Conservation (phyloP, 1,284 basidiomycete species). For the Amylostereum areolatum region DNA sequence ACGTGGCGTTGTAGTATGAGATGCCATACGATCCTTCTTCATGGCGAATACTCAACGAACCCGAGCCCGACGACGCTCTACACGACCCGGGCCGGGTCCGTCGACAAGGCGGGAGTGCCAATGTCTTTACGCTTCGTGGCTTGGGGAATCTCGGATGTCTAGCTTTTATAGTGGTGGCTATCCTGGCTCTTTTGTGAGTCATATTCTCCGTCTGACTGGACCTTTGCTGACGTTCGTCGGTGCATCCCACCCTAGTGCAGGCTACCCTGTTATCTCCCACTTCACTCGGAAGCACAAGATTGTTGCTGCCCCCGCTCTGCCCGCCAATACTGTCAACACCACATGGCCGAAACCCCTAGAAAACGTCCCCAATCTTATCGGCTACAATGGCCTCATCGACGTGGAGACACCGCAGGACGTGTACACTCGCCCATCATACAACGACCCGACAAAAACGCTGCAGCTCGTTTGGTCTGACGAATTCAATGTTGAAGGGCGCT, state of each 20-base stretch:
- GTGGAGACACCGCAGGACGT: slow-evolving; percentile 26
- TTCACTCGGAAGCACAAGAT: slow-evolving; percentile 16
- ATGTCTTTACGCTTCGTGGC: slow-evolving; percentile 31
- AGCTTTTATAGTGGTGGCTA: slow-evolving; percentile 19
- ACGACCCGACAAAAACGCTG: slow-evolving; percentile 36
- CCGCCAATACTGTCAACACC: not conserved
- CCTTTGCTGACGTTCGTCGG: no score
- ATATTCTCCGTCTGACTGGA: not conserved
- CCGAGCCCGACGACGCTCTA: slow-evolving; percentile 16
- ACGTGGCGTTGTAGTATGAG: no score
- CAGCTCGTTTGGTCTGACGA: slow-evolving; percentile 85
- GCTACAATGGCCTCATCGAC: slow-evolving; percentile 45
- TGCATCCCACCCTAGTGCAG: slow-evolving; percentile 16
- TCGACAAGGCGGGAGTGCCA: slow-evolving; percentile 23
- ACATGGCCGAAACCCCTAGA: slow-evolving; percentile 6
- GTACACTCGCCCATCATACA: slow-evolving; percentile 54
- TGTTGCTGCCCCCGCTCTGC: not conserved
- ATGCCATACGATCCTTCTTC: no score
- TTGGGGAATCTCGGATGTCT: slow-evolving; percentile 34
- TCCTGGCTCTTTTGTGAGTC: slow-evolving; percentile 17
- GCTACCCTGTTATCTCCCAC: slow-evolving; percentile 37
- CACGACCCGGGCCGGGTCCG: slow-evolving; percentile 33
- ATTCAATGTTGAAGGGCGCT: slow-evolving; percentile 76
- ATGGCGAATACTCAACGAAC: no score
- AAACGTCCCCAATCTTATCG: slow-evolving; percentile 58